Base-by-base conservation (phyloP, 768 basidiomycete species). In the Pleurotus tuber-regium region DNA sequence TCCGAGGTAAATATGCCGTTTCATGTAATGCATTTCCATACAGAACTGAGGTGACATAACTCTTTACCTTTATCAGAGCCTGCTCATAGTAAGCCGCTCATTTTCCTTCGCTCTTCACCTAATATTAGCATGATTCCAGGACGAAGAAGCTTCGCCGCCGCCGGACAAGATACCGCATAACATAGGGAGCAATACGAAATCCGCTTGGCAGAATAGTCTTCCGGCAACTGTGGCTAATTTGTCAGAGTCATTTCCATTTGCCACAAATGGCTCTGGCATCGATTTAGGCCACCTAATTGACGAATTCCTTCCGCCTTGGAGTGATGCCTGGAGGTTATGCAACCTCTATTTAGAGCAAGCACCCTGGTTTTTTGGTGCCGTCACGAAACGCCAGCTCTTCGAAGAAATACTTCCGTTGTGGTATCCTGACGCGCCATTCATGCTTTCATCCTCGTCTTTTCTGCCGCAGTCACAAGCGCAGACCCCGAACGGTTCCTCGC, bases 321-420 rank as follows among this genome's bases (percentile, higher is more conserved):
- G 67, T 6, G 83, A 85, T 30, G 81, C 83, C 0, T 70, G 66
- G 39, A 75, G 79, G 26, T 73, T 90, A 28, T 77, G 76, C 57
- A 76, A 82, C n/a, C 71, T 87, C 10, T 90, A 89, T 63, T 75
- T 89, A 33, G 83, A 84, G n/a, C 83, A 86, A 59, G 85, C 87
- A 2, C 83, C 85, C 0, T 90, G 88, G 88, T 87, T 89, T 61
- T 88, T 87, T 52, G 83, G 86, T 18, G 83, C 86, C 2, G 79
- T 89, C 30, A 83, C 83, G 2, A 70, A 74, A 38, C 71, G 70
- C 12, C 87, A 90, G 54, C 65, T 87, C 7, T 64, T 79, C n/a
- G 80, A 86, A 51, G 84, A 86, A 53, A 66, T 81, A 14, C 67
- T 87, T n/a, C 85, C 85, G 12, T 57, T 79, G 36, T 86, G 82